Percentiles rank a stretch among this genome's conserved stretches.
Evolutionary conservation across 768 basidiomycete species (phyloP).

Genomic region (Pulveroboletus ravenelii): DNA sequence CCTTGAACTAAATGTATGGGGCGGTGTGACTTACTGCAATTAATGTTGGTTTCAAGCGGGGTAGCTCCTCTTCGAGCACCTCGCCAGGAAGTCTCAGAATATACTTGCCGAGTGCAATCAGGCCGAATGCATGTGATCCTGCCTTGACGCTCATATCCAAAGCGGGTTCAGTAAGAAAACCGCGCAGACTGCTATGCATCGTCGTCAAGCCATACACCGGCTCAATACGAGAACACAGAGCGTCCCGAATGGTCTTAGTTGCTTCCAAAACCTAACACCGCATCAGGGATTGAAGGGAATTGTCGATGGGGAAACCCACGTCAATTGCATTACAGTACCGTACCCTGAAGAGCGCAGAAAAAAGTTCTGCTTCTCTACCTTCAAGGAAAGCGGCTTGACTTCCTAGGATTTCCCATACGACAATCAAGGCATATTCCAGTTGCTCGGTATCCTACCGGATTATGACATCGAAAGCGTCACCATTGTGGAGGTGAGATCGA

Average conservation of each 20-base stretch:
- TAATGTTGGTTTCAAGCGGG: slow-evolving; percentile 66
- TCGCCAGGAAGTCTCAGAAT: slow-evolving; percentile 75
- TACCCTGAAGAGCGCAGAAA: slow-evolving; percentile 63
- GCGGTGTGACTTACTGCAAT: slow-evolving; percentile 48
- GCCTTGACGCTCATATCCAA: slow-evolving; percentile 55
- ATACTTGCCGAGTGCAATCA: slow-evolving; percentile 81
- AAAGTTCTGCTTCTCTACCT: slow-evolving; percentile 74
- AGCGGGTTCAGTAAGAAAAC: slow-evolving; percentile 53
- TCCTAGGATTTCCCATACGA: slow-evolving; percentile 80
- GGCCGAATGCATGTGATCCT: slow-evolving; percentile 72
- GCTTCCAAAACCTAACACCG: slow-evolving; percentile 68
- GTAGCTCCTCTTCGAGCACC: slow-evolving; percentile 83
- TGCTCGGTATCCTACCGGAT: slow-evolving; percentile 51
- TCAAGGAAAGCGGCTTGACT: slow-evolving; percentile 70
- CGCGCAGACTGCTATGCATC: slow-evolving; percentile 65
- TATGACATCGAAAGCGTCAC: not conserved
- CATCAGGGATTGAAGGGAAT: not conserved
- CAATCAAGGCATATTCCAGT: slow-evolving; percentile 74
- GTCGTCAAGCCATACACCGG: slow-evolving; percentile 84
- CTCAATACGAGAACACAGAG: slow-evolving; percentile 64
- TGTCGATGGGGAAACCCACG: slow-evolving; percentile 39
- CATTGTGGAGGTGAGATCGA: not conserved
- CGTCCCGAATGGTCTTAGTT: slow-evolving; percentile 76
- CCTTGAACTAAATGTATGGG: not conserved
- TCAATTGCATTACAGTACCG: slow-evolving; percentile 69